Conservation (phyloP, 192 early-diverging fungal species). For the Linnemannia zychae region DNA sequence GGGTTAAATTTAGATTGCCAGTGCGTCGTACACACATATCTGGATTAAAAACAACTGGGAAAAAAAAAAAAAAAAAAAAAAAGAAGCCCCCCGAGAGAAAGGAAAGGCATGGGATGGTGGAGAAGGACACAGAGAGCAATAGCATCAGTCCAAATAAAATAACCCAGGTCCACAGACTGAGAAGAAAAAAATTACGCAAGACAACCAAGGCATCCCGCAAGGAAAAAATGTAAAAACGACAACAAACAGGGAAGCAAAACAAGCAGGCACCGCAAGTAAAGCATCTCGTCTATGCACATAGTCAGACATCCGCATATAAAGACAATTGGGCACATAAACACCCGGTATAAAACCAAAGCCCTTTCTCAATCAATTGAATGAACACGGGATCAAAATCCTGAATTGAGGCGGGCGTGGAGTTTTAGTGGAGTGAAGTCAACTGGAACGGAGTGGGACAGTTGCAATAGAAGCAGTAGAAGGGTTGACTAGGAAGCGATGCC, state of each 20-base stretch:
- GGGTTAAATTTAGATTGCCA: constrained; percentile 6
- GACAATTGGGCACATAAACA: no score
- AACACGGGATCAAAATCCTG: not conserved
- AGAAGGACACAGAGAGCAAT: not conserved
- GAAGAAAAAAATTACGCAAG: constrained; percentile 6
- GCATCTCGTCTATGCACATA: not conserved
- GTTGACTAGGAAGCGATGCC: not conserved
- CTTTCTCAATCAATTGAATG: not conserved
- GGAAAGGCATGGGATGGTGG: not conserved
- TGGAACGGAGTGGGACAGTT: not conserved
- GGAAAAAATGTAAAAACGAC: not conserved
- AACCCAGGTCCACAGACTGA: not conserved
- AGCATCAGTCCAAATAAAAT: constrained; percentile 8
- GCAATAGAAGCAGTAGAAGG: not conserved
- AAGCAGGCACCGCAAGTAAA: not conserved
- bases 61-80: no score
- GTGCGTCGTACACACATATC: not conserved
- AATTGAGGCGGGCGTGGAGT: not conserved
- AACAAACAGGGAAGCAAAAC: not conserved
- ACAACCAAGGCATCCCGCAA: not conserved
- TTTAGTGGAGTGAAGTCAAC: not conserved
- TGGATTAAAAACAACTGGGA: not conserved
- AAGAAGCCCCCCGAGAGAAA: not conserved
- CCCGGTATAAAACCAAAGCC: no score
- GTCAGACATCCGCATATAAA: not conserved